Conservation (phyloP, 257 asterid species). For the Plantago elongata region DNA sequence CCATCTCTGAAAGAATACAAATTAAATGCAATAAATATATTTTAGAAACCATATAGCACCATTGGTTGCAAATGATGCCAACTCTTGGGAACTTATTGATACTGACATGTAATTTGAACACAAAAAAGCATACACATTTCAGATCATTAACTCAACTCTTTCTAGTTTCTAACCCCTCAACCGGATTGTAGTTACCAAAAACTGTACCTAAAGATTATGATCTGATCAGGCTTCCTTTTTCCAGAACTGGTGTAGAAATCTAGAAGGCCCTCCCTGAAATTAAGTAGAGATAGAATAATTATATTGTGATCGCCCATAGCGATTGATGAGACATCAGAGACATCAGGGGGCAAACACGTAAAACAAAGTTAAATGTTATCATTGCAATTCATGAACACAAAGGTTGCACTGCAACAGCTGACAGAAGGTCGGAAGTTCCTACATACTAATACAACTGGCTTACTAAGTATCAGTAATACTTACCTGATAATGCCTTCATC, state of each 20-base stretch:
- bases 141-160: neutral
- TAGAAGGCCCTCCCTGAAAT: constrained; percentile 65
- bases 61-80: neutral
- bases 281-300: neutral
- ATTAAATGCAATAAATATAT: too few species aligned
- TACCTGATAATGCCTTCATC: constrained; percentile 90
- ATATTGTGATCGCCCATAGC: neutral
- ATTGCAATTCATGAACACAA: neutral
- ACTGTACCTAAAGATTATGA: constrained; percentile 70
- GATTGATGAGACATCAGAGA: neutral
- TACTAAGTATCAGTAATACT: neutral
- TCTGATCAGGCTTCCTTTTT: constrained; percentile 76
- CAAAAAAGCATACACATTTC: neutral
- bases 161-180: neutral
- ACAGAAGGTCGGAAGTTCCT: neutral
- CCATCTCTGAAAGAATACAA: constrained; percentile 53
- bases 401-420: neutral
- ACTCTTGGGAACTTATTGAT: neutral
- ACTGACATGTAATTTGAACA: neutral
- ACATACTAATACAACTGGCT: neutral
- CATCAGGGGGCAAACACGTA: neutral
- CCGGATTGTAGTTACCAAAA: neutral
- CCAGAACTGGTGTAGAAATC: constrained; percentile 69
- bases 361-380: neutral
- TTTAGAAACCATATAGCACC: too few species aligned